These are phyloP conservation scores for Pelargonium myrrhifolium DNA, from an alignment of 441 rosid species.

Conservation along the genomic window DNA sequence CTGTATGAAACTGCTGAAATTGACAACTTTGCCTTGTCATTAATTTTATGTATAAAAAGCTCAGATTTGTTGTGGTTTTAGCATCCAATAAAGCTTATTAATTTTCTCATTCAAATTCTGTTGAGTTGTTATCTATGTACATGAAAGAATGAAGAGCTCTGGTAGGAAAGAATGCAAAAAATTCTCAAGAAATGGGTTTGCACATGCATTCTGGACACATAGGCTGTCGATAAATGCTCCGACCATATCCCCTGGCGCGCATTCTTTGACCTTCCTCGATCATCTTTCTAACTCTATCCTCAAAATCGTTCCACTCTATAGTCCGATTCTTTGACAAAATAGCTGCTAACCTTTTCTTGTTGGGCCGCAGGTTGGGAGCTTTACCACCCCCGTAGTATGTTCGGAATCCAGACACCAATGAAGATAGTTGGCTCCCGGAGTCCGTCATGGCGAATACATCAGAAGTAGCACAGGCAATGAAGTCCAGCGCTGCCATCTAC, in stretches of 20 bases:
- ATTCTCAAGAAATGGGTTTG: conserved; percentile 19
- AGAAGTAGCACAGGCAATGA: conserved; percentile 78
- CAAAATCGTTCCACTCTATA: conserved; percentile 54
- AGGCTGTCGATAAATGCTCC: conserved; percentile 87
- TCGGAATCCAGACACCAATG: conserved; percentile 79
- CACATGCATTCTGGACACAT: conserved; percentile 89
- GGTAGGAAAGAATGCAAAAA: neutral
- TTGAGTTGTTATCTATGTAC: neutral
- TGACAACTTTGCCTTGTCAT: conserved; percentile 18
- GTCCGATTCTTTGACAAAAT: conserved; percentile 54
- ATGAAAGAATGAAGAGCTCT: conserved; percentile 7
- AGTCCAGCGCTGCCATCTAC: conserved; percentile 87
- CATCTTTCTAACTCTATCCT: conserved; percentile 65
- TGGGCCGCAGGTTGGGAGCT: conserved; percentile 71
- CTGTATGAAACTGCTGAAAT: conserved; percentile 25
- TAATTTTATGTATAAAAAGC: conserved; percentile 18
- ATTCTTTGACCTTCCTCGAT: conserved; percentile 64
- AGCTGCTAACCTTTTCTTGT: conserved; percentile 85
- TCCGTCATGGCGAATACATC: conserved; percentile 94
- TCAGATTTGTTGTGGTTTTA: conserved; percentile 22
- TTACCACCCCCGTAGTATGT: conserved; percentile 68
- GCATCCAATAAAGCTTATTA: conserved; percentile 17
- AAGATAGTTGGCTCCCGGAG: conserved; percentile 89
- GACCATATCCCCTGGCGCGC: conserved; percentile 47
- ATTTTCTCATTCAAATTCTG: neutral